Evolutionary conservation across 371 early-diverging fungal species (phyloP), one percentile per base, ranked within the genome.

Genomic region (Lichtheimia corymbifera): DNA sequence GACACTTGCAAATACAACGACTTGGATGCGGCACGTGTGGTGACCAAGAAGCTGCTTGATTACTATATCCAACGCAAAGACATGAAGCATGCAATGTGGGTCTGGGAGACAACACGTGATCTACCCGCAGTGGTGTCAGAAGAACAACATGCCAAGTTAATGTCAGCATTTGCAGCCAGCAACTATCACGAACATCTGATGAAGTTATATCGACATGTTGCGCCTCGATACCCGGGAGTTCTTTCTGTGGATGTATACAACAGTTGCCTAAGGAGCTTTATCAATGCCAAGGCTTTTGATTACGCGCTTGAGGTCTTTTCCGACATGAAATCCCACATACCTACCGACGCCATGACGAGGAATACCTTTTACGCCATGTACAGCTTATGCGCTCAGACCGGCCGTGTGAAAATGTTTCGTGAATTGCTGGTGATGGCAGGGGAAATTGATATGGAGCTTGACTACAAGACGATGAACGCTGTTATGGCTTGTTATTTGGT

Each of bases 381-480:
- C 43, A 52, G 62, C 15, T 43, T 79, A 17, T 67, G 71, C 49
- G 72, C 74, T 2, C 74, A 72, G 30, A 67, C 73, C 2, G 79
- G 76, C 15, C 50, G 70, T 28, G 44, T 67, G 7, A 55, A 41
- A 1, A 13, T 74, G 13, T 76, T 71, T 40, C 66, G 72, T 43
- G 25, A 55, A 2, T 58, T 66, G 0, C 60, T 74, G 28, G 24
- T 35, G 0, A 18, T 45, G 45, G 66, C 66, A 35, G 63, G 63
- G 9, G 14, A 40, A 14, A 42, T 63, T 1, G 62, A 61, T 0
- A 18, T 67, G 4, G 45, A 63, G 3, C 24, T 72, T 2, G 62
- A 66, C 28, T 72, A 74, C 28, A 51, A 64, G 42, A 64, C 72
- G 0, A 40, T 72, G 12, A 74, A 71, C 0, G 72, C 76, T 0